Evolutionary conservation across 202 grass and related monocot species (phyloP), one percentile per base, ranked within the genome.

Genomic region (Eragrostis tef): DNA sequence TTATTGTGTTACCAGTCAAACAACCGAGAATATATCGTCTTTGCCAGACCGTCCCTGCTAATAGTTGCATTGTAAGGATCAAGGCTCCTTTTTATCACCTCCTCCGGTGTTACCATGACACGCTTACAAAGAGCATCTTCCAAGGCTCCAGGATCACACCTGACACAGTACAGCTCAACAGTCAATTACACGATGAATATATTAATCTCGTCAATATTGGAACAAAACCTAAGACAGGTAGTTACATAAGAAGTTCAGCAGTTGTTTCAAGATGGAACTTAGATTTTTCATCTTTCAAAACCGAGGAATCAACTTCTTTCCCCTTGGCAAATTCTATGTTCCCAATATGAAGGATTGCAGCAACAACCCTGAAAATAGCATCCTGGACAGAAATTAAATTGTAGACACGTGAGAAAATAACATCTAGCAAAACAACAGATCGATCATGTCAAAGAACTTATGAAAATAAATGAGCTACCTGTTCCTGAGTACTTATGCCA

Each of bases 21-120:
- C 51, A 96, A 89, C 73, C 90, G 90, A 66, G 93, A 96, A 79
- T 96, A 96, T 92, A 96, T 82, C 1, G 93, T 93, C 78, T 96
- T 96, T 73, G 93, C 93, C 76, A 96, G 83, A 87, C 93, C 93
- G 68, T 96, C 93, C 83, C 93, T 90, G 69, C 93, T 96, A 54
- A 96, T 62, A 77, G 93, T 96, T 83, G 93, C 93, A 72, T 78
- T 90, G 71, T 90, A 87, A 92, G 93, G 93, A 86, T 96, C 93
- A 48, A 96, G 86, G 34, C 87, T 96, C 57, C 90, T 86, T 90
- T 96, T 96, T 83, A 96, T 96, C 72, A 96, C 86, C 85, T 96
- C 93, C 85, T 96, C 93, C 68, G 93, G 93, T 41, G 93, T 96
- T 74, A 96, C 85, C 93, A 96, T 96, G 57, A 96, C 93, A 88